Base-by-base conservation (phyloP, 345 rosid genomes). In the Camelina neglecta region DNA sequence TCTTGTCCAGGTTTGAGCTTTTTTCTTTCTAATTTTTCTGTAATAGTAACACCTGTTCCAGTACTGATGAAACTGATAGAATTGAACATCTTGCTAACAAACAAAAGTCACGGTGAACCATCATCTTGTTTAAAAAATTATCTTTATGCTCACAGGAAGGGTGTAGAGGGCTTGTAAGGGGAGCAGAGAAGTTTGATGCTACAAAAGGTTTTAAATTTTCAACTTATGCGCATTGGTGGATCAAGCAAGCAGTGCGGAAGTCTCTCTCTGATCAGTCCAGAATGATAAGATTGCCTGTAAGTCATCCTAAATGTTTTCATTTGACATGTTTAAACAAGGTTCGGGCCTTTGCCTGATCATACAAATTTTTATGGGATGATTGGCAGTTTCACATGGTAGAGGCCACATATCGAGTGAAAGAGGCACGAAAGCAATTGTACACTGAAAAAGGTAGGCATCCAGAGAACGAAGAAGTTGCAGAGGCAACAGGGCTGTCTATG, bases 181-280 rank as follows among this genome's bases (percentile, higher is more conserved):
- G 97, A 50, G 76, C 96, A 41, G 99, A 92, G 84, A 95, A 89
- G 81, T 95, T 95, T 77, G 99, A 95, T 81, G 96, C 91, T 59
- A 86, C 97, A 57, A 95, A 87, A 69, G 99, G 99, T 79, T 95
- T 92, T 79, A 95, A 92, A 81, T 92, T 95, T 75, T 95, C 99
- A 44, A 95, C 99, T 8, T 95, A 95, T 76, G 99, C 93, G 7
- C 97, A 95, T 68, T 95, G 99, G 97, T 95, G 99, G 99, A 90
- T 92, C 66, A 95, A 85, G 66, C 99, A 95, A 82, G 92, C 99
- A 16, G 88, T 95, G 55, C 74, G 97, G 64, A 92, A 84, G 80
- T 86, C 92, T 70, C 97, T 95, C 21, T 86, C 96, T 42, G 97
- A 92, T 71, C 96, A 86, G 72, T 87, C 97, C 15, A 83, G 97